Base-by-base conservation (phyloP, 441 rosid genomes). In the Rhodomyrtus psidioides region DNA sequence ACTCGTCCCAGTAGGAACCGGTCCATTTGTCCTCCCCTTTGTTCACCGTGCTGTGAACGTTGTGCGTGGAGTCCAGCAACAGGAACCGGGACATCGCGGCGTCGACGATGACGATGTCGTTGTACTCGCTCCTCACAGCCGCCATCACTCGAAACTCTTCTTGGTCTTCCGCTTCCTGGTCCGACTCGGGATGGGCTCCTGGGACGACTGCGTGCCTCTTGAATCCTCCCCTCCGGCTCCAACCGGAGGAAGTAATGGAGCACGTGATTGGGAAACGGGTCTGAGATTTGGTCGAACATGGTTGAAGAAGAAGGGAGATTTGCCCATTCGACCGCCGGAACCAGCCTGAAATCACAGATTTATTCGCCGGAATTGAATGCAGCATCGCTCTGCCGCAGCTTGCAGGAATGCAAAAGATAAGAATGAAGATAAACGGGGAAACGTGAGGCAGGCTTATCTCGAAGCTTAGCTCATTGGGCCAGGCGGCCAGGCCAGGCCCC, bases 1-100 rank as follows among this genome's bases (percentile, higher is more conserved):
- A 95, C 88, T 97, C 98, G 82, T 95, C 98, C 99, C 99, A 97
- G 85, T 95, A 95, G 2, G 96, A 90, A 16, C 87, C 93, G 65
- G 95, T 95, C 98, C 99, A 95, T 82, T 89, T 92, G 54, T 92
- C 90, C 16, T 90, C 91, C 54, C 88, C 93, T 89, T 97, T 97
- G 57, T 91, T 87, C 81, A 92, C 81, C 84, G 94, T 83, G 92
- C 99, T 97, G 89, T 97, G 98, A 58, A 95, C 93, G 91, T 93
- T 94, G 89, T 89, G 89, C 86, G 99, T 92, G 49, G 96, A 93
- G 84, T 96, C 99, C 82, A 96, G 95, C 83, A 95, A 96, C 59
- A 96, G 92, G 89, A 94, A 89, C 89, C 96, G 92, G 42, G 94
- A 88, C 79, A 87, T 85, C 53, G 89, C 85, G 83, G 95, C 92